A percentile compares a stretch with the other conserved stretches of the same genome.
Conservation (phyloP, 129 eudicot genomes). For the Chrysanthemum lavandulifolium region DNA sequence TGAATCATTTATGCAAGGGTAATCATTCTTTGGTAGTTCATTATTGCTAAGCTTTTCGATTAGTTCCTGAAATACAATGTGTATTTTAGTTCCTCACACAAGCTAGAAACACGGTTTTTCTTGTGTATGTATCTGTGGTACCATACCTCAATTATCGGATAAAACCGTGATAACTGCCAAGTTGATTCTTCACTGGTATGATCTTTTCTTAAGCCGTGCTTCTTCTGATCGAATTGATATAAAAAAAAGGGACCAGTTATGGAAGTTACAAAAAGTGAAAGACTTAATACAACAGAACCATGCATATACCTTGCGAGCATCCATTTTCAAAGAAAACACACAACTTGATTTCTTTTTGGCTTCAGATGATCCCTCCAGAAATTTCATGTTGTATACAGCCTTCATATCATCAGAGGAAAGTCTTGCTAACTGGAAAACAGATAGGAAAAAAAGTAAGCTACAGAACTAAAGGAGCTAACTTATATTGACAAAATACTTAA, state of each 20-base stretch:
- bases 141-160: constrained; percentile 82
- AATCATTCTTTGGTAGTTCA: constrained; percentile 69
- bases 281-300: neutral
- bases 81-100: neutral
- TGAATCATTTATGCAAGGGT: constrained; percentile 86
- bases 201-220: constrained; percentile 68
- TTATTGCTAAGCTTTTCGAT: constrained; percentile 70
- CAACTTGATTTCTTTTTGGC: constrained; percentile 53
- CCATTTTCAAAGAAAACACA: constrained; percentile 65
- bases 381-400: constrained; percentile 35
- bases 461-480: too few relatives aligned
- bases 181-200: constrained; percentile 61
- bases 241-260: neutral
- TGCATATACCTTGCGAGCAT: constrained; percentile 53
- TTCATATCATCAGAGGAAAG: constrained; percentile 54
- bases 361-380: constrained; percentile 64
- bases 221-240: constrained; percentile 54
- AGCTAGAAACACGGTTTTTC: neutral
- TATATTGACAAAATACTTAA: constrained; percentile 3
- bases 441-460: neutral
- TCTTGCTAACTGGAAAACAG: constrained; percentile 57
- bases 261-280: constrained; percentile 16
- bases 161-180: constrained; percentile 91
- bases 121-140: too few relatives aligned
- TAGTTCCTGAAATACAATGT: constrained; percentile 55